Percentiles rank a stretch among this genome's conserved stretches.
phyloP scores from a whole-genome alignment of 768 basidiomycete species.

The Xerocomellus chrysenteron region DNA sequence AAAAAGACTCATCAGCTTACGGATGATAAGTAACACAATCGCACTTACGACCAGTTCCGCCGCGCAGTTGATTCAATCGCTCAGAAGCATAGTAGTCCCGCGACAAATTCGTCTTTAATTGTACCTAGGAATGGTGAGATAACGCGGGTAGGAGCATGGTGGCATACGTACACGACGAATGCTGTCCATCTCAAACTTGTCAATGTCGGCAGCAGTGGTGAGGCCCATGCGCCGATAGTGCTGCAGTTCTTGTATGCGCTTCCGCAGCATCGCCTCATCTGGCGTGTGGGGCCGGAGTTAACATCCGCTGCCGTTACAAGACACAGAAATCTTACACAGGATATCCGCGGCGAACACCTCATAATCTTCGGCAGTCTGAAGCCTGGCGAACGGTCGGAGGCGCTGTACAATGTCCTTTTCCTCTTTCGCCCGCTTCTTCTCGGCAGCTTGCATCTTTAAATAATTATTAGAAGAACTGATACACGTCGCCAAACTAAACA shows the following conservation, averaged over 20 bases:
- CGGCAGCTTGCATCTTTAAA: conserved; percentile 79
- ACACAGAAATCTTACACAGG: conserved; percentile 60
- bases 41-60: conserved; percentile 48
- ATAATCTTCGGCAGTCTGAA: conserved; percentile 90
- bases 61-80: conserved; percentile 47
- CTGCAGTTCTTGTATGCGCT: conserved; percentile 88
- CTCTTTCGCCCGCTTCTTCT: conserved; percentile 88
- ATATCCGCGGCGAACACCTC: conserved; percentile 87
- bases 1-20: background rate
- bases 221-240: conserved; percentile 86
- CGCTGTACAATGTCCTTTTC: conserved; percentile 90
- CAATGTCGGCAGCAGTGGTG: conserved; percentile 81
- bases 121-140: conserved; percentile 41
- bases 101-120: conserved; percentile 56
- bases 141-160: background rate
- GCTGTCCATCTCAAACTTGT: conserved; percentile 80
- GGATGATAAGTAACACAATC: conserved; percentile 31
- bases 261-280: conserved; percentile 89
- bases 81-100: conserved; percentile 60
- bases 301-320: background rate
- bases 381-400: conserved; percentile 83
- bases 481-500: too few species aligned
- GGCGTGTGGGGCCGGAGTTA: background rate
- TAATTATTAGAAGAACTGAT: background rate
- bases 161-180: conserved; percentile 60